Conservation (phyloP, 2,329 filamentous ascomycete species). For the Rhynchosporium secalis region DNA sequence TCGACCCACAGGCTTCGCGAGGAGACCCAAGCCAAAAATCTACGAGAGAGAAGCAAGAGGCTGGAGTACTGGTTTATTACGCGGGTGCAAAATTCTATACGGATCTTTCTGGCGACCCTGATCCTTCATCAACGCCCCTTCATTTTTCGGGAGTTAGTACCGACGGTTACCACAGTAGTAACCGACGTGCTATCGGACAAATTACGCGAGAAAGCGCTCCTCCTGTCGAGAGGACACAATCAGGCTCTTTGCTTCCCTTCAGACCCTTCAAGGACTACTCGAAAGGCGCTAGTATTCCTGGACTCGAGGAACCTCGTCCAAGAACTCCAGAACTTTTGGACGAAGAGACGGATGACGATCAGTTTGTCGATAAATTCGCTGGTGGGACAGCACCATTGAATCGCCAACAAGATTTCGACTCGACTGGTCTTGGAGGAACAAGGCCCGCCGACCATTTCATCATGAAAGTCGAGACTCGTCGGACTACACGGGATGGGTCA, state of each 20-base stretch:
- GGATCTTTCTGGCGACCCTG: slow-evolving; percentile 70
- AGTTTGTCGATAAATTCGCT: slow-evolving; percentile 33
- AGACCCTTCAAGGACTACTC: slow-evolving; percentile 51
- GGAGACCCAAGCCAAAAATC: not conserved
- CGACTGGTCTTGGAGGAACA: slow-evolving; percentile 59
- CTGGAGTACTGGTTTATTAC: slow-evolving; percentile 83
- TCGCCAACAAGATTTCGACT: slow-evolving; percentile 47
- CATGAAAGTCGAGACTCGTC: slow-evolving; percentile 48
- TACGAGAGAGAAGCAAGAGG: slow-evolving; percentile 41
- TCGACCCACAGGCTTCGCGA: slow-evolving; percentile 2
- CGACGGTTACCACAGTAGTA: slow-evolving; percentile 37
- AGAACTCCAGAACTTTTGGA: slow-evolving; percentile 31
- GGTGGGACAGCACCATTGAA: slow-evolving; percentile 8
- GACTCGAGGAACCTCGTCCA: slow-evolving; percentile 24
- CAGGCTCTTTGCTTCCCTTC: slow-evolving; percentile 52
- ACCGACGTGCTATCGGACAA: slow-evolving; percentile 25
- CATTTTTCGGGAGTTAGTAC: slow-evolving; percentile 50
- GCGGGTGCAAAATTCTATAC: slow-evolving; percentile 78
- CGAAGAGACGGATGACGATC: slow-evolving; percentile 28
- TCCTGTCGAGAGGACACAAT: slow-evolving; percentile 45
- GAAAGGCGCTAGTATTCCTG: slow-evolving; percentile 27
- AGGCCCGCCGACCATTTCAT: slow-evolving; percentile 65
- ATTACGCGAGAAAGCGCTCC: slow-evolving; percentile 24
- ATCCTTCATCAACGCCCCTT: slow-evolving; percentile 49
- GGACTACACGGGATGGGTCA: slow-evolving; percentile 21